Conservation (phyloP, 2,329 filamentous ascomycete species). For the Aureobasidium sp. region DNA sequence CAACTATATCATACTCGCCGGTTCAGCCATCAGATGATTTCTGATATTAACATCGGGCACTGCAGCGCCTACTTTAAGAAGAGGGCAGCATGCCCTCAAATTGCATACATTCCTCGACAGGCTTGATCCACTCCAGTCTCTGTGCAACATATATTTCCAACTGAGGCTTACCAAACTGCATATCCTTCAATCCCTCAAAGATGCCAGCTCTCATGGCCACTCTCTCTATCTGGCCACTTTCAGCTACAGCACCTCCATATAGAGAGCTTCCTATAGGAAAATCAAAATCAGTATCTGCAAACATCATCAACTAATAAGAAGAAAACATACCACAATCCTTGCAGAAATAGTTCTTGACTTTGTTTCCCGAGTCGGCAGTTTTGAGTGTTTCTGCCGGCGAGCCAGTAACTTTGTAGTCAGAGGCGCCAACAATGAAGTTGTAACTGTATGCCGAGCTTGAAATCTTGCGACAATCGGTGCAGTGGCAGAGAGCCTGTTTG, state of each 20-base stretch:
- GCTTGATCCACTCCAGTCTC: conserved; percentile 45
- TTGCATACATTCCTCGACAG: conserved; percentile 44
- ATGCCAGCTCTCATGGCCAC: conserved; percentile 45
- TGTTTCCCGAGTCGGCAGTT: conserved; percentile 58
- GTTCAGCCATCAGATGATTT: too few species aligned
- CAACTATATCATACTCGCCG: too few species aligned
- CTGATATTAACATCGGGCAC: too few species aligned
- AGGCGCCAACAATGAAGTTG: conserved; percentile 50
- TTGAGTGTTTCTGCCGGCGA: conserved; percentile 56
- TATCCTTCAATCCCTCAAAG: conserved; percentile 44
- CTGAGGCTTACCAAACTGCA: conserved; percentile 43
- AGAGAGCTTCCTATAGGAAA: conserved; percentile 33
- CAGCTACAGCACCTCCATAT: conserved; percentile 37
- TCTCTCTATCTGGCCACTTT: conserved; percentile 37
- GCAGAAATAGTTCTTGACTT: conserved; percentile 64
- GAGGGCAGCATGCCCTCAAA: conserved; percentile 42
- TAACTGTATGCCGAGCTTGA: conserved; percentile 57
- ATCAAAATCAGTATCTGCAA: background rate
- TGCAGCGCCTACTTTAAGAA: too few species aligned
- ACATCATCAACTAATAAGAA: too few species aligned
- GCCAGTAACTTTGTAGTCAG: conserved; percentile 53
- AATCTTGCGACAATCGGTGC: conserved; percentile 52
- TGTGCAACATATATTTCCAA: conserved; percentile 44
- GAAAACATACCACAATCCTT: conserved; percentile 61
- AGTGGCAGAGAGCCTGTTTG: conserved; percentile 62